phyloP scores from a whole-genome alignment of 495 filamentous ascomycete species.

The Aspergillus campestris region DNA sequence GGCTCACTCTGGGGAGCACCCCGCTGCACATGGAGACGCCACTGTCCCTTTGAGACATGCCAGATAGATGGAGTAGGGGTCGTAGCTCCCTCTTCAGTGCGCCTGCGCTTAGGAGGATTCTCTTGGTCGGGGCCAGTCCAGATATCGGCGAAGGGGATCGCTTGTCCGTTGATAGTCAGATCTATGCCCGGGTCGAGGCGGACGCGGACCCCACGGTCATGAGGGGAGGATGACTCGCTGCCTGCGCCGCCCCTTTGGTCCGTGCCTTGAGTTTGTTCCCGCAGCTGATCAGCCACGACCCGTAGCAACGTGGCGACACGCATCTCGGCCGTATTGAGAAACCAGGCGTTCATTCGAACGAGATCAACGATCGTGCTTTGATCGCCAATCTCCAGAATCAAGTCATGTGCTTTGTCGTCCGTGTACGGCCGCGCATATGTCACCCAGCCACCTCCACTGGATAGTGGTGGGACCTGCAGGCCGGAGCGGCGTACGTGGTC shows the following conservation, averaged over 20 bases:
- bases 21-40: conserved; percentile 64
- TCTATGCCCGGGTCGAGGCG: conserved; percentile 57
- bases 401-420: conserved; percentile 61
- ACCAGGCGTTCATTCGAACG: conserved; percentile 50
- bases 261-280: conserved; percentile 56
- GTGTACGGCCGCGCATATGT: conserved; percentile 77
- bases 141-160: conserved; percentile 1
- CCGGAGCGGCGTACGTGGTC: conserved; percentile 83
- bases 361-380: conserved; percentile 60
- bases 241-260: neutral
- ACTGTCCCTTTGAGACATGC: conserved; percentile 73
- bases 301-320: conserved; percentile 67
- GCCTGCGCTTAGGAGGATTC: conserved; percentile 43
- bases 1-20: conserved; percentile 35
- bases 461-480: conserved; percentile 52
- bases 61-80: conserved; percentile 34
- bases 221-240: too few relatives aligned
- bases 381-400: conserved; percentile 70
- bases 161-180: conserved; percentile 59
- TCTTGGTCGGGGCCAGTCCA: conserved; percentile 5
- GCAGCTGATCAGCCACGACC: conserved; percentile 73
- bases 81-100: conserved; percentile 15
- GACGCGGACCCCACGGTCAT: conserved; percentile 63
- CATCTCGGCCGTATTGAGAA: conserved; percentile 58
- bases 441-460: conserved; percentile 46